Evolutionary conservation across 176 grass and related monocot genomes (phyloP).

Genomic region (Melocanna baccifera): DNA sequence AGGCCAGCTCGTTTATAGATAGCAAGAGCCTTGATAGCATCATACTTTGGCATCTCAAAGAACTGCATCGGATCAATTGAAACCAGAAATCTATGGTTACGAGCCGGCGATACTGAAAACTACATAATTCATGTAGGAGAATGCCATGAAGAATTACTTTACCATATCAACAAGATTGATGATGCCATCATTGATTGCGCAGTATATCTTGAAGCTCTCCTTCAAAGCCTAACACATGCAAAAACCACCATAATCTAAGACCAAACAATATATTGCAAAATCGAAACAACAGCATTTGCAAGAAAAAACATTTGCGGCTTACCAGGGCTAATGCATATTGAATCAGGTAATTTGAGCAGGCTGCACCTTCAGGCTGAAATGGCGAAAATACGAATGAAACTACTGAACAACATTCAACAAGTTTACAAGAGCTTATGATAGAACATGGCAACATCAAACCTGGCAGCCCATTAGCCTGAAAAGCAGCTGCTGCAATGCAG

Average conservation of each 20-base stretch:
- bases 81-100: background rate
- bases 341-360: slow-evolving; percentile 71
- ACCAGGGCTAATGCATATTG: slow-evolving; percentile 93
- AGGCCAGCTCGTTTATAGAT: slow-evolving; percentile 81
- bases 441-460: slow-evolving; percentile 32
- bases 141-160: slow-evolving; percentile 11
- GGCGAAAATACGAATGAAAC: slow-evolving; percentile 8
- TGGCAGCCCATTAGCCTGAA: slow-evolving; percentile 80
- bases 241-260: background rate
- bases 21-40: slow-evolving; percentile 85
- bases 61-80: slow-evolving; percentile 40
- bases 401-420: slow-evolving; percentile 11
- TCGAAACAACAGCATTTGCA: background rate
- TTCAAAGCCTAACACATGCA: slow-evolving; percentile 62
- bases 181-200: slow-evolving; percentile 89
- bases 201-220: slow-evolving; percentile 96
- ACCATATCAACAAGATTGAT: slow-evolving; percentile 98
- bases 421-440: background rate
- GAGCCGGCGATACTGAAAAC: background rate
- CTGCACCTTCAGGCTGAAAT: slow-evolving; percentile 91
- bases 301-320: background rate
- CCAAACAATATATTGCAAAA: background rate
- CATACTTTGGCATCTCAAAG: slow-evolving; percentile 93
- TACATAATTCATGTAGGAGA: background rate
- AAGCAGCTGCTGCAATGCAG: slow-evolving; percentile 83